Base-by-base conservation (phyloP, 345 rosid genomes). In the Cardiospermum halicacabum region DNA sequence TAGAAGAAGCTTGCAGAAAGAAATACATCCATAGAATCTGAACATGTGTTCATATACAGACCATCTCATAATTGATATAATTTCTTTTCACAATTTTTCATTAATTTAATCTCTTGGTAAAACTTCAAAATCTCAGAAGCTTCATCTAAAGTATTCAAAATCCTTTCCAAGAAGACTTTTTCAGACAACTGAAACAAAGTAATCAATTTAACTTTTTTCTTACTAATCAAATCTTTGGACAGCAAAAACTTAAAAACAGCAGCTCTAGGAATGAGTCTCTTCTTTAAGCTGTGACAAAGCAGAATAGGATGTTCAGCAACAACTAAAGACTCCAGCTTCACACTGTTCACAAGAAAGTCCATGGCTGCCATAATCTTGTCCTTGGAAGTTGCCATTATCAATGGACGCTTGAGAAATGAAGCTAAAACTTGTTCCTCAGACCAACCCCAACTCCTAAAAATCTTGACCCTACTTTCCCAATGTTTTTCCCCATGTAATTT, bases 371-470 rank as follows among this genome's bases (percentile, higher is more conserved):
- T n/a, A n/a, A n/a, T n/a, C n/a, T n/a, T n/a, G n/a, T n/a, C n/a
- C n/a, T n/a, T n/a, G n/a, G n/a, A n/a, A n/a, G n/a, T n/a, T n/a
- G n/a, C 7, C 48, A 74, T 39, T 48, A 7, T 47, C 21, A 39
- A 36, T 0, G 74, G 71, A 24, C 42, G 4, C 60, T 15, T 55
- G 8, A 27, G 2, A 45, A 74, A 70, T 5, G 73, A 68, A 15
- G 55, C 3, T 28, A 39, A 18, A 22, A 70, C 10, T n/a, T 72
- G 73, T 36, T 64, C 68, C 31, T 66, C 62, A 0, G 73, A 66
- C 67, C 42, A 70, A 49, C 75, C 81, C 75, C 75, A 74, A 26
- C 34, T 49, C 72, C n/a, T 68, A 7, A 22, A 63, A 34, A 27
- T 30, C 11, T 36, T 24, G 16, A 77, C 3, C 54, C 67, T 77